A percentile compares a stretch with the other conserved stretches of the same genome.
Evolutionary conservation across 148 eudicot species (phyloP).

Genomic region (Hydrangea macrophylla): DNA sequence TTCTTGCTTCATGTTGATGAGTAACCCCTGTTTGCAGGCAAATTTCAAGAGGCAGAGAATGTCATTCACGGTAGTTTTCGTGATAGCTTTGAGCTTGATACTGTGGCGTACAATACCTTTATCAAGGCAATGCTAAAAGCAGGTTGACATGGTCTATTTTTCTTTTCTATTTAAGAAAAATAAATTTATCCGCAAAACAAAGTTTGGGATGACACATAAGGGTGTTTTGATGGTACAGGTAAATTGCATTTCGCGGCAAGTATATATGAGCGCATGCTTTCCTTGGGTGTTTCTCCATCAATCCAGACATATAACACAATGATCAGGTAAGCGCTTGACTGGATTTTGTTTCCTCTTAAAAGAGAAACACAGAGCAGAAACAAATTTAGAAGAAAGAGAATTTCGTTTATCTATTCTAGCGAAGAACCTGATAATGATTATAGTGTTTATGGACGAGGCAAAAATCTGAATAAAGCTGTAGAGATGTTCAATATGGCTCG

Average conservation of each 20-base stretch:
- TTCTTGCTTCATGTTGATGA: background rate
- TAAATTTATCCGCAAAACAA: too few species aligned
- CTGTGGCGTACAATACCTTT: conserved; percentile 71
- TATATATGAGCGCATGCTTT: conserved; percentile 66
- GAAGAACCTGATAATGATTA: conserved; percentile 14
- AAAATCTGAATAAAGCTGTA: conserved; percentile 53
- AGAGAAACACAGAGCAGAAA: too few species aligned
- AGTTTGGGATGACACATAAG: too few species aligned
- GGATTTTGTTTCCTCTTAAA: background rate
- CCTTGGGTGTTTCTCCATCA: too few species aligned
- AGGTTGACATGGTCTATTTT: too few species aligned
- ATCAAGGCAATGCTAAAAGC: conserved; percentile 76
- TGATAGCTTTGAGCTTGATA: conserved; percentile 48
- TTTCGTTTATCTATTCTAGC: background rate
- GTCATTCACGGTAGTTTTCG: conserved; percentile 51
- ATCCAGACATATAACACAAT: conserved; percentile 67
- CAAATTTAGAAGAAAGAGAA: too few species aligned
- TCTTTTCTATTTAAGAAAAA: too few species aligned
- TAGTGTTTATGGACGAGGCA: conserved; percentile 66
- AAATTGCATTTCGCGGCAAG: conserved; percentile 48
- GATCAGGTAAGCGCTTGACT: conserved; percentile 50
- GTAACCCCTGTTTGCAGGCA: conserved; percentile 18
- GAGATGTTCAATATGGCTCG: too few species aligned
- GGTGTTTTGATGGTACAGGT: conserved; percentile 49
- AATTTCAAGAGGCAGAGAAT: too few species aligned